These are phyloP conservation scores for Candida mesenterica DNA, from an alignment of 1,139 yeast genomes.

Conservation along the genomic window DNA sequence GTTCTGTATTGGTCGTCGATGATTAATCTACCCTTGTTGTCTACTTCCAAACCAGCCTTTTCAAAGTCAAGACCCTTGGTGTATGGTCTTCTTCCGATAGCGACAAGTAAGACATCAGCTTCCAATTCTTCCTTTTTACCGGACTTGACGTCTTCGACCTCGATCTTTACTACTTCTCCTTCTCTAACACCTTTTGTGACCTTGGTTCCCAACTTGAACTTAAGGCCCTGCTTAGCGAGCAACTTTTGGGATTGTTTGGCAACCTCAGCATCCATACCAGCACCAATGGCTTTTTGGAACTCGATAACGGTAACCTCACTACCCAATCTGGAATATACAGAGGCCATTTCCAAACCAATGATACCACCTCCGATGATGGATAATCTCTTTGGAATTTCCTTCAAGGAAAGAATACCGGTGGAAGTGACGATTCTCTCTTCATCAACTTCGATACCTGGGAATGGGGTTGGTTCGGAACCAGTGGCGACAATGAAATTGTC, in stretches of 20 bases:
- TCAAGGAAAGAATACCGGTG: conserved; percentile 84
- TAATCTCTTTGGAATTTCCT: conserved; percentile 87
- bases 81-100: conserved; percentile 99
- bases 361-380: conserved; percentile 99
- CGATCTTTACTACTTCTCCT: conserved; percentile 84
- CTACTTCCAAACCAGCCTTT: conserved; percentile 83
- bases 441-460: conserved; percentile 96
- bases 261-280: conserved; percentile 95
- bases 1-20: conserved; percentile 94
- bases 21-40: conserved; percentile 87
- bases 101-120: conserved; percentile 91
- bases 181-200: conserved; percentile 83
- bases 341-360: conserved; percentile 99
- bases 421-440: conserved; percentile 97
- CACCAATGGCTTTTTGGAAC: conserved; percentile 87
- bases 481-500: conserved; percentile 94
- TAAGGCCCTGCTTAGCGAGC: conserved; percentile 90
- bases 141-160: conserved; percentile 83
- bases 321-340: conserved; percentile 95
- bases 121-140: conserved; percentile 80
- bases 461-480: conserved; percentile 97
- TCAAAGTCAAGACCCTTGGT: conserved; percentile 88
- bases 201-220: conserved; percentile 90
- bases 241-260: conserved; percentile 87
- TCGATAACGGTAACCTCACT: conserved; percentile 93